Percentiles rank a stretch among this genome's conserved stretches.
phyloP scores from a whole-genome alignment of 2,329 filamentous ascomycete genomes.

The Fusarium buharicum region DNA sequence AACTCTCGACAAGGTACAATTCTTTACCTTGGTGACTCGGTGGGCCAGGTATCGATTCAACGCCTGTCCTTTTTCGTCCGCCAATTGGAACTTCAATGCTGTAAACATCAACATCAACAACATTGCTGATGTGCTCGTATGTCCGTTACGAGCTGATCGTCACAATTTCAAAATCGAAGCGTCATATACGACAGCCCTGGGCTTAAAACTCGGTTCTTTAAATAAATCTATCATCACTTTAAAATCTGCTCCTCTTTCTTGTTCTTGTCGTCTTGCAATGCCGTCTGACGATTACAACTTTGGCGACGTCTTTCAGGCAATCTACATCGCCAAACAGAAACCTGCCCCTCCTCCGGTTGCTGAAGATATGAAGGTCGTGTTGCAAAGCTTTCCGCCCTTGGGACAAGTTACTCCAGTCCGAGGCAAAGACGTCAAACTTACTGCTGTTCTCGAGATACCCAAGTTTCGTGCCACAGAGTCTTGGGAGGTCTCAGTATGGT shows the following conservation, averaged over 20 bases:
- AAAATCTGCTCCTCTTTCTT: conserved; percentile 14
- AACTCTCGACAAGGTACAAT: too few relatives aligned
- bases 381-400: conserved; percentile 74
- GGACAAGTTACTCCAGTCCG: conserved; percentile 76
- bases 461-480: conserved; percentile 61
- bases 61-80: conserved; percentile 37
- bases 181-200: neutral
- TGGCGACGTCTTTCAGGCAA: conserved; percentile 51
- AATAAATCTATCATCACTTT: conserved; percentile 22
- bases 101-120: conserved; percentile 16
- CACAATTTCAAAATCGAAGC: neutral
- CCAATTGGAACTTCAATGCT: conserved; percentile 13
- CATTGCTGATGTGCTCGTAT: conserved; percentile 6
- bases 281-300: conserved; percentile 48
- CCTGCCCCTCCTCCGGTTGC: conserved; percentile 41
- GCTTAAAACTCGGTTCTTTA: neutral
- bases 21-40: too few relatives aligned
- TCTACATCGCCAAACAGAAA: conserved; percentile 54
- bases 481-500: conserved; percentile 83
- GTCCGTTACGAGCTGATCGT: neutral
- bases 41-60: neutral
- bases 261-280: conserved; percentile 38
- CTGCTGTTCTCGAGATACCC: conserved; percentile 75
- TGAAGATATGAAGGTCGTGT: conserved; percentile 51
- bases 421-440: conserved; percentile 65